Evolutionary conservation across 306 rosid genomes (phyloP), one percentile per base, ranked within the genome.

Genomic region (Vachellia collinsii): DNA sequence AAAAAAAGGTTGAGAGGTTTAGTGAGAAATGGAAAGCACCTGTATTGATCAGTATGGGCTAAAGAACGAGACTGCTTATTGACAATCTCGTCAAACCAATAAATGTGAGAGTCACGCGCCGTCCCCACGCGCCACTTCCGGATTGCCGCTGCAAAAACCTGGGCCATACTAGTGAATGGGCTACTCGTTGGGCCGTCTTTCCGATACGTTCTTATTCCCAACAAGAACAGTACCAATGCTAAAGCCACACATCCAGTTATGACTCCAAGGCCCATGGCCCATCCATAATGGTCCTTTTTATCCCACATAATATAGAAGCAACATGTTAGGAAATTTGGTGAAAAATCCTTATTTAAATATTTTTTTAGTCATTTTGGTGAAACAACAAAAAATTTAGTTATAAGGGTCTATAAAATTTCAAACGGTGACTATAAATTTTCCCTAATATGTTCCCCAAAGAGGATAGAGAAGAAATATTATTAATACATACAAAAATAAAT

Each of bases 201-300:
- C 50, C 85, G 70, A 76, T 92, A 92, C 82, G 76, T 84, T 64
- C 62, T 87, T 23, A 77, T 82, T 69, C 97, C 97, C 9, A 83
- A 8, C 59, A 92, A 7, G 81, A 91, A 91, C 22, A 87, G 38
- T 13, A 54, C 61, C 22, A 92, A 50, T 19, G 95, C 92, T 70
- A 81, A 53, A 2, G 81, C 93, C 83, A 89, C 23, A 25, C 87
- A 89, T 11, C 77, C 92, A 25, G 82, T 84, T 75, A 89, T 64
- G 43, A 91, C 80, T 51, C 92, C 90, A 9, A 89, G 76, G 11
- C 93, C 91, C 70, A 84, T 76, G 2, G 79, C 90, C 97, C 97
- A 91, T 82, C 95, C 87, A 36, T 84, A 80, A 70, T 89, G 89
- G 77, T 91, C 93, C 95, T 92, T 64, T 46, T 38, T 23, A 1